These are phyloP conservation scores for Plasmodium fragile DNA, from an alignment of 169 alveolate species.

Conservation along the genomic window DNA sequence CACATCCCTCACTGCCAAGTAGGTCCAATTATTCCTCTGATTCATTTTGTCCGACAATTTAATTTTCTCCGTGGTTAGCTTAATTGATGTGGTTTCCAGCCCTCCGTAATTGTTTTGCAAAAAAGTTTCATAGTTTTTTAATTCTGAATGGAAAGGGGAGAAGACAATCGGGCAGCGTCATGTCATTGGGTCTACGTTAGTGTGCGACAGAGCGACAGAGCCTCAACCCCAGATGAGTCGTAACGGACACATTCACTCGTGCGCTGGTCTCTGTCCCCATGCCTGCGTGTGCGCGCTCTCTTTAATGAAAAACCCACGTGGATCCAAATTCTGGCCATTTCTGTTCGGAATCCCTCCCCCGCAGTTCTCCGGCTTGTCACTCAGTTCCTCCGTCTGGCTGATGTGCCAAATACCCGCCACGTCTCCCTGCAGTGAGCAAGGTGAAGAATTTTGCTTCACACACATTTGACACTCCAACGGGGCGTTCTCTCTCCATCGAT, in stretches of 20 bases:
- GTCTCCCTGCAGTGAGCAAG: slow-evolving; percentile 18
- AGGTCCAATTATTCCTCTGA: slow-evolving; percentile 74
- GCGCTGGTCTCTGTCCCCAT: background rate
- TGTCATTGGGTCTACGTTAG: background rate
- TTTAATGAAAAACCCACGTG: background rate
- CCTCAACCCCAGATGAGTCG: background rate
- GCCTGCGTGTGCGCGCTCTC: background rate
- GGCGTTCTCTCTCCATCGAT: background rate
- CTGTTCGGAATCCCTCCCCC: slow-evolving; percentile 59
- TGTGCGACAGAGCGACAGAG: background rate
- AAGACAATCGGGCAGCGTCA: background rate
- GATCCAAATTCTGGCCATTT: slow-evolving; percentile 21
- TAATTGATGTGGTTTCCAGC: background rate
- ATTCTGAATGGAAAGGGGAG: background rate
- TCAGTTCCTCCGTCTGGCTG: background rate
- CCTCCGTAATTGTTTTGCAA: slow-evolving; percentile 27
- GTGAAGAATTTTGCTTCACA: background rate
- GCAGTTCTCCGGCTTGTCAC: slow-evolving; percentile 20
- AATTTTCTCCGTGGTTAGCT: slow-evolving; percentile 27
- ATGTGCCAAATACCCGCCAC: slow-evolving; percentile 52
- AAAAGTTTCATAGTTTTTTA: slow-evolving; percentile 11
- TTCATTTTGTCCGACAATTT: background rate
- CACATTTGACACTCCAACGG: background rate
- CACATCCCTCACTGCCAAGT: slow-evolving; percentile 71
- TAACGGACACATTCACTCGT: too few relatives aligned